Evolutionary conservation across 345 rosid species (phyloP), one percentile per base, ranked within the genome.

Genomic region (Aegle marmelos): DNA sequence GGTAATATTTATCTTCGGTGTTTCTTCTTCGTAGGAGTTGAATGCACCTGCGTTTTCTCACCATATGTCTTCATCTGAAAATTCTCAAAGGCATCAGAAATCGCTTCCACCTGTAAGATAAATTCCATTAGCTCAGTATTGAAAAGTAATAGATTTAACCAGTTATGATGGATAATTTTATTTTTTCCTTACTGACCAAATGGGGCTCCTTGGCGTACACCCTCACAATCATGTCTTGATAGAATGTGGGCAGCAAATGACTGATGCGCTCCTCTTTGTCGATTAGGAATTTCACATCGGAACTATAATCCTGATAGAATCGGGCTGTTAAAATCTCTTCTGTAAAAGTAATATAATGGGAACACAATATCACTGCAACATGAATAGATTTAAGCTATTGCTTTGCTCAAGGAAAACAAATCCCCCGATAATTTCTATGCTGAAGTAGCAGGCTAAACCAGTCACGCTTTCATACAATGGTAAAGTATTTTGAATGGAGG

Each of bases 181-280:
- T 61, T 33, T 61, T 64, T 30, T 30, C 22, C 22, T 19, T 14
- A 76, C 84, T 14, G 22, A 85, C 92, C 92, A 87, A 89, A 66
- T 86, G 82, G 66, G 90, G 85, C 73, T 89, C 87, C 82, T 87
- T 89, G 8, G 90, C 78, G 82, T 84, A 89, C 74, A 85, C 92
- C 82, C 92, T 82, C 75, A 89, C 92, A 30, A 87, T 79, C 87
- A 17, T 85, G 61, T 89, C 92, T 72, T 81, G 85, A 72, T 17
- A 79, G 77, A 45, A 84, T 74, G 80, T 75, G 28, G 92, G 92
- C 76, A 89, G 70, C 88, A 89, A 78, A 71, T 89, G 89, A 78
- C 90, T 89, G 66, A 87, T 75, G 36, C 59, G 74, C 57, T 80
- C 72, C 57, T 80, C 72, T 41, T 84, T 85, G 22, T 7, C 63